Evolutionary conservation across 1,284 basidiomycete genomes (phyloP).

Genomic region (Cutaneotrichosporon curvatum): DNA sequence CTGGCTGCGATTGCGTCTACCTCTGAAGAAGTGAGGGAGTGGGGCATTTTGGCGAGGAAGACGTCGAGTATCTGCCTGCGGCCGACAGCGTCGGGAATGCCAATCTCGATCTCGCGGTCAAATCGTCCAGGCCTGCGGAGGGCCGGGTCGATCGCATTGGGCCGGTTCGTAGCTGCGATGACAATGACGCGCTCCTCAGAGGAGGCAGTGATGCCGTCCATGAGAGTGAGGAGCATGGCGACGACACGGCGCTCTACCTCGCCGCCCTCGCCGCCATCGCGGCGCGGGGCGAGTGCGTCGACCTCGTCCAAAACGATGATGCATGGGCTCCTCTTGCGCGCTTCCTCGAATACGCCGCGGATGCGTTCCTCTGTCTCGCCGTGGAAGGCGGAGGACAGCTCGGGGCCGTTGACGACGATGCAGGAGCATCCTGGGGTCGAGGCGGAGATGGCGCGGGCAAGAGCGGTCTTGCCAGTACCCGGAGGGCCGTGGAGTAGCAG

Average conservation of each 20-base stretch:
- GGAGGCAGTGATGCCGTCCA: conserved; percentile 76
- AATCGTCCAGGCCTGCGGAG: conserved; percentile 88
- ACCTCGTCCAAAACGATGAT: conserved; percentile 96
- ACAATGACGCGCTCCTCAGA: conserved; percentile 65
- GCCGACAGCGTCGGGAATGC: conserved; percentile 78
- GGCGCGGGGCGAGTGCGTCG: conserved; percentile 82
- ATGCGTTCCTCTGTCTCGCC: conserved; percentile 92
- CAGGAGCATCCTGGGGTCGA: conserved; percentile 71
- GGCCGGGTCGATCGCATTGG: conserved; percentile 95
- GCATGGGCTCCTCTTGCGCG: conserved; percentile 71
- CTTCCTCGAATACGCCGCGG: conserved; percentile 80
- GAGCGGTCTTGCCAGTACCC: conserved; percentile 89
- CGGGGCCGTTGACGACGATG: conserved; percentile 86
- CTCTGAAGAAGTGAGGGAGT: conserved; percentile 58
- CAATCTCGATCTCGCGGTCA: conserved; percentile 95
- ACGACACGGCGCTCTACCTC: conserved; percentile 96
- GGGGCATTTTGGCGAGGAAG: conserved; percentile 71
- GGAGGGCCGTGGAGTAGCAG: conserved; percentile 86
- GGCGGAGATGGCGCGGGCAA: conserved; percentile 76
- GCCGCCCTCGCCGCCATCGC: conserved; percentile 76
- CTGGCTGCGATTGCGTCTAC: conserved; percentile 63
- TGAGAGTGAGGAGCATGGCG: conserved; percentile 85
- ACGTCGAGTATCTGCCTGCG: conserved; percentile 77
- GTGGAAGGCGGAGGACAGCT: conserved; percentile 88
- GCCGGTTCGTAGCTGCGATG: conserved; percentile 93